phyloP scores from a whole-genome alignment of 495 filamentous ascomycete species.

The Penicillium goetzii region DNA sequence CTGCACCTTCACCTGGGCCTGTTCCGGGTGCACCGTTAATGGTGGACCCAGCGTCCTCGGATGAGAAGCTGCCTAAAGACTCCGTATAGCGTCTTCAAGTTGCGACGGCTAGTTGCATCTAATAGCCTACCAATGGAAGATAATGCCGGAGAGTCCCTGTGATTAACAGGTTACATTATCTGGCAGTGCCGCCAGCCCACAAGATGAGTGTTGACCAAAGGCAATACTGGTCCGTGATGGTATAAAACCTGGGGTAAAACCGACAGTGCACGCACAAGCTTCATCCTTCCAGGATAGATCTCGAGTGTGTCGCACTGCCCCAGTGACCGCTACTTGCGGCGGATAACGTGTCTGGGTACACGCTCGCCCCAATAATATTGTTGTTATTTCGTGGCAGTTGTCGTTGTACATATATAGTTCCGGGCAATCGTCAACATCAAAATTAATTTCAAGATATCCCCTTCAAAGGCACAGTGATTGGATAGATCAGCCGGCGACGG shows the following conservation, averaged over 20 bases:
- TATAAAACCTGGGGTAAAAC: not conserved
- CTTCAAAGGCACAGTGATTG: not conserved
- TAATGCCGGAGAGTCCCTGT: not conserved
- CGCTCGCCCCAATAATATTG: not conserved
- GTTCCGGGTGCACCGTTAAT: not conserved
- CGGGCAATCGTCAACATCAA: not conserved
- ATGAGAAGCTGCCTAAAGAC: conserved; percentile 15
- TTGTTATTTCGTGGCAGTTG: not conserved
- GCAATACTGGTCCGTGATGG: not conserved
- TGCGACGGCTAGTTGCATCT: not conserved
- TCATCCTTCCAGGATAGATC: not conserved
- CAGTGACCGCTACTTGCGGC: not conserved
- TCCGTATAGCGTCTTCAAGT: conserved; percentile 14
- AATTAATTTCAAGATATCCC: not conserved
- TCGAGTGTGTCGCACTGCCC: not conserved
- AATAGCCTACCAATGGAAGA: not conserved
- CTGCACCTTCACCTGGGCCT: not conserved
- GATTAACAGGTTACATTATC: not conserved
- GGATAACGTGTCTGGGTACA: not conserved
- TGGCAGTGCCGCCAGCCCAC: not conserved
- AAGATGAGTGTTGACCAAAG: not conserved
- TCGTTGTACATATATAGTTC: not conserved
- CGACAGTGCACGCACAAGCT: not conserved
- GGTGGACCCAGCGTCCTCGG: conserved; percentile 7
- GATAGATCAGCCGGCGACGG: not conserved